Evolutionary conservation across 1,139 yeast genomes (phyloP), one percentile per base, ranked within the genome.

Genomic region (Suhomyces chickasaworum): DNA sequence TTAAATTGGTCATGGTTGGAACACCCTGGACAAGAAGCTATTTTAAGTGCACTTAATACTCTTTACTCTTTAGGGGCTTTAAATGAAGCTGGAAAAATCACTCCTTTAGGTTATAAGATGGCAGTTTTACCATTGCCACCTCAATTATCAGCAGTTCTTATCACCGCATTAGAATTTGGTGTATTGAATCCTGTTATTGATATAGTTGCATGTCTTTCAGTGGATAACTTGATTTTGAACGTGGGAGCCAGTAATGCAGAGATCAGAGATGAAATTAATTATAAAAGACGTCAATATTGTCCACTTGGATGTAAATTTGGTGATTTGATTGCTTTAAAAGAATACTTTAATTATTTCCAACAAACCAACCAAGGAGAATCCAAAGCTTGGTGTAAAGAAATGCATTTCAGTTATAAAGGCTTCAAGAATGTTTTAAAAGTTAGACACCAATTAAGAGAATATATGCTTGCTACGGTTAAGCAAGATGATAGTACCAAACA

Each of bases 1-100:
- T 66, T 90, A 39, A 81, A 83, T 46, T 93, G 97, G 91, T 77
- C 88, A 13, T 93, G 98, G 98, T 74, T 95, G 40, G 96, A 93
- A 60, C 80, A 87, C 53, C 99, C 99, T 0, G 91, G 95, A 2
- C 78, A 81, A 54, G 87, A 84, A 12, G 78, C 97, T 0, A 75
- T 93, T 31, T 65, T 86, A 16, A 73, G 90, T 48, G 96, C 97
- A 0, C 73, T 93, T 46, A 81, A 84, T 48, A 87, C 90, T 40
- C 75, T 95, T 38, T 89, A 86, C 61, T 78, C 89, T 3, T 71
- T 93, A 39, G 84, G 84, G 2, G 98, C 99, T 0, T 71, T 93
- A 42, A 82, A 88, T 61, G 88, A 86, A 54, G 57, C 65, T 1
- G 98, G 98, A 1, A 70, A 78, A 27, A 83, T 93, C 50, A 93